These are phyloP conservation scores for Ashbya aceris DNA, from an alignment of 1,139 yeast genomes.

Conservation along the genomic window DNA sequence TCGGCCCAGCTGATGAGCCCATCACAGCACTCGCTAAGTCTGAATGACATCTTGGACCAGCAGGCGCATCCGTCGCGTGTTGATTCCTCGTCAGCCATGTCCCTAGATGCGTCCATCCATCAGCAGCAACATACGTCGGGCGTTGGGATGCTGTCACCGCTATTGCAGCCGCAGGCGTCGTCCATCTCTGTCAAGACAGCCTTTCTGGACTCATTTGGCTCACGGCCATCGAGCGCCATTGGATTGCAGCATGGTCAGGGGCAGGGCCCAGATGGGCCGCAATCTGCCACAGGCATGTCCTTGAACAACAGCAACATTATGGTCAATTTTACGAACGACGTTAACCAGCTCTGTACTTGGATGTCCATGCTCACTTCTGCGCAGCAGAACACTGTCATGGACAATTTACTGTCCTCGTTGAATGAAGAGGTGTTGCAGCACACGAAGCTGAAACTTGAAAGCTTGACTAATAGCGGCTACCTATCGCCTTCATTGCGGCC, in stretches of 20 bases:
- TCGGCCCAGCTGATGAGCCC: slow-evolving; percentile 11
- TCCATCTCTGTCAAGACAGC: slow-evolving; percentile 10
- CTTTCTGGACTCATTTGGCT: slow-evolving; percentile 25
- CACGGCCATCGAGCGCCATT: slow-evolving; percentile 31
- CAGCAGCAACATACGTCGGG: slow-evolving; percentile 18
- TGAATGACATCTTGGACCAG: slow-evolving; percentile 20
- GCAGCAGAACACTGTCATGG: slow-evolving; percentile 52
- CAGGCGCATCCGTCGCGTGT: slow-evolving; percentile 12
- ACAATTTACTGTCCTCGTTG: slow-evolving; percentile 44
- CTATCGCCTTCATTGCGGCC: slow-evolving; percentile 25
- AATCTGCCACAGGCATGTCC: slow-evolving; percentile 5
- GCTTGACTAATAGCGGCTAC: slow-evolving; percentile 19
- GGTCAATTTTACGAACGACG: slow-evolving; percentile 35
- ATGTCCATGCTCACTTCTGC: slow-evolving; percentile 45
- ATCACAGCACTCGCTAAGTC: slow-evolving; percentile 16
- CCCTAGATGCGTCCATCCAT: slow-evolving; percentile 7
- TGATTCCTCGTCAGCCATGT: slow-evolving; percentile 6
- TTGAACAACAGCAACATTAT: slow-evolving; percentile 18
- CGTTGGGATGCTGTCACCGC: slow-evolving; percentile 19
- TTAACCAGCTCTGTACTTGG: slow-evolving; percentile 52
- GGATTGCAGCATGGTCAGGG: slow-evolving; percentile 13
- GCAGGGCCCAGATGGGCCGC: slow-evolving; percentile 9
- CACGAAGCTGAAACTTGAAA: slow-evolving; percentile 35
- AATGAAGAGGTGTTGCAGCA: slow-evolving; percentile 41
- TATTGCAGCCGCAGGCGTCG: slow-evolving; percentile 14